Base-by-base conservation (phyloP, 106 monocot species). In the Triglochin maritima region DNA sequence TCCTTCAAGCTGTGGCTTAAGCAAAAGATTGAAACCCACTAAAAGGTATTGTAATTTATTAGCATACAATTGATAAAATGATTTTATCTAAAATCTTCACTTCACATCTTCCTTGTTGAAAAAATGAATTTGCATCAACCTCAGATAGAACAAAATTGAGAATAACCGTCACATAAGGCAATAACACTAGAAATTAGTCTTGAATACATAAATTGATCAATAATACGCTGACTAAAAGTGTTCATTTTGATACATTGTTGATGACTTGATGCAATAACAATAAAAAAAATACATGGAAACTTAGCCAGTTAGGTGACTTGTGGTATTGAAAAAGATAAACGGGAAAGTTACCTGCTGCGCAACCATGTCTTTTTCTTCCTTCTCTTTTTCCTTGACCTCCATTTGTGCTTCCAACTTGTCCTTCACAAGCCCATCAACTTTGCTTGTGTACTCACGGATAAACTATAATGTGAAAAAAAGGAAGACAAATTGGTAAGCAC, bases 301-400 rank as follows among this genome's bases (percentile, higher is more conserved):
- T 29, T 29, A 29, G 29, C 29, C 29, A 29, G 29, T 1, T 29
- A 29, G 29, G 42, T 47, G 11, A 4, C 12, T 11, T 13, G 29
- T 12, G 63, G 5, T 17, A 70, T 42, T 3, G 12, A 16, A 46
- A n/a, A 15, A 2, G 50, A 5, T 29, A 49, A 67, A 29, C 64
- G 3, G 47, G 61, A 7, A 46, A 53, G 17, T 69, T 65, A 96
- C 96, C 96, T 96, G 96, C 74, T 96, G 96, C 3, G 96, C 83
- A 46, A 96, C 96, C 87, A 91, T 78, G 1, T 96, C 96, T 69
- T 91, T 96, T 72, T 96, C 96, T 71, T 86, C 96, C 66, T 82
- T 72, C 59, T 96, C 90, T 74, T 96, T 96, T 43, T 81, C 69
- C 75, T 84, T 91, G 69, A 77, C 90, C 71, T 96, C 96, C 6